Evolutionary conservation across 1,139 yeast genomes (phyloP), one percentile per base, ranked within the genome.

Genomic region (Lodderomyces theae): DNA sequence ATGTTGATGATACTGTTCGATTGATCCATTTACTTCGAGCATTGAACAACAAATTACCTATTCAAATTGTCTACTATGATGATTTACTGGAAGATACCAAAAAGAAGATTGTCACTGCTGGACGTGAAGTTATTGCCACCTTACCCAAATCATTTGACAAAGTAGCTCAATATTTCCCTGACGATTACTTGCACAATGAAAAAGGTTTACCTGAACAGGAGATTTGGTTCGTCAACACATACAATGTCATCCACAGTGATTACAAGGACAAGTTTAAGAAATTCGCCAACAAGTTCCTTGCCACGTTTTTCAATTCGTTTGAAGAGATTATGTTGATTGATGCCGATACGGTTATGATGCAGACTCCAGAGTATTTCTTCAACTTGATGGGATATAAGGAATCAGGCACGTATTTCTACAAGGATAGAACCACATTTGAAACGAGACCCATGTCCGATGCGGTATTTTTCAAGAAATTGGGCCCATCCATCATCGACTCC

Each of bases 241-340:
- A 59, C 0, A 49, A 54, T 1, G 51, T 72, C 3, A 51, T 79
- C 13, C 52, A 57, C 15, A 41, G 50, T 1, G 42, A 51, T 3
- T 65, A 61, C 45, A 43, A 53, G 6, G 51, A 47, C 21, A 59
- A 63, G 30, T 69, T 73, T 42, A 51, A 58, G n/a, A 62, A 60
- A 1, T 74, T 61, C 48, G 72, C 72, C 34, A 76, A 76, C 52
- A 78, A 78, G 52, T 63, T 79, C 49, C 48, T 74, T 21, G 80
- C 82, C 3, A 56, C 68, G 13, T 44, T 77, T 17, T 75, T 77
- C 57, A 75, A 68, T 41, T 68, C 80, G 2, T 77, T 77, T 47
- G 67, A 67, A 36, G 80, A 77, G 46, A 63, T 66, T 50, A 58
- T 77, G 10, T 54, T 77, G 15, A 49, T 78, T 34, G 83, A 78